phyloP scores from a whole-genome alignment of 192 early-diverging fungal species.

The Oehlia diaphana region DNA sequence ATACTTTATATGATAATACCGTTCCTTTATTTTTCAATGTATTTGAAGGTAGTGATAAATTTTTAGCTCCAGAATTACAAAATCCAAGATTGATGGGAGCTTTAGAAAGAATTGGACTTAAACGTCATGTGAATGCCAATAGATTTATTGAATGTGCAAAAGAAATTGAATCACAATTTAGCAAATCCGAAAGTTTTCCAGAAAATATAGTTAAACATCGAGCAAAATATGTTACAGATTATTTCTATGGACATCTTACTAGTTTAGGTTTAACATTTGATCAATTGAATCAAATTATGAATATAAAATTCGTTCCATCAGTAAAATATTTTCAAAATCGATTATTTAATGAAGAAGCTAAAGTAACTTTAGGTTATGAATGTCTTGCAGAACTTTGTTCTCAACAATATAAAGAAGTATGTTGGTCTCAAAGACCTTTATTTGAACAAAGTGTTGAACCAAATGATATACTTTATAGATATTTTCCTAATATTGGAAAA shows the following conservation, averaged over 20 bases:
- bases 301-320: slow-evolving; percentile 3
- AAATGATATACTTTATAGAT: neutral
- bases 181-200: neutral
- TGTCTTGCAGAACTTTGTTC: neutral
- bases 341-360: neutral
- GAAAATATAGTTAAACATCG: neutral
- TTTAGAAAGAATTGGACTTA: neutral
- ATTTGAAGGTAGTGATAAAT: neutral
- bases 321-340: neutral
- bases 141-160: slow-evolving; percentile 11
- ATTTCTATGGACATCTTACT: neutral
- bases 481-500: neutral
- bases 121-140: neutral
- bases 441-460: neutral
- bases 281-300: neutral
- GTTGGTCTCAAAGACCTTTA: neutral
- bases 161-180: neutral
- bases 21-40: neutral
- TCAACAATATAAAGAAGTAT: neutral
- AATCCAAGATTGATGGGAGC: neutral
- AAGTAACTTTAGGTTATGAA: neutral
- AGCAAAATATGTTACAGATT: neutral
- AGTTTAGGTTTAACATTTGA: neutral
- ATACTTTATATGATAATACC: neutral
- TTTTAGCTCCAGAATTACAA: neutral